A percentile compares a stretch with the other conserved stretches of the same genome.
Conservation (phyloP, 176 grass and related monocot genomes). For the Dendrocalamus sinicus region DNA sequence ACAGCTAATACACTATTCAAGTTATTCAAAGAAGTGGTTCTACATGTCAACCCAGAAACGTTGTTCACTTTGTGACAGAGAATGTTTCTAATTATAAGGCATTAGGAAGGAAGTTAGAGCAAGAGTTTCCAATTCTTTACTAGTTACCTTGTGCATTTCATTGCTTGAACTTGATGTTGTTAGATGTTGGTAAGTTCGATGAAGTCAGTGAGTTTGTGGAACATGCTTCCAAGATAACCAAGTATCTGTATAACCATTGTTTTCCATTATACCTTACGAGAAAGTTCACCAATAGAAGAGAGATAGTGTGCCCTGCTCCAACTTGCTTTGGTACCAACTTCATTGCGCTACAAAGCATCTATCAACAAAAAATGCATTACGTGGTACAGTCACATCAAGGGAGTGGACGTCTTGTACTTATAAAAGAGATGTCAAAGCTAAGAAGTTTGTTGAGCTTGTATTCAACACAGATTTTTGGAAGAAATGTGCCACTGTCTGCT, state of each 20-base stretch:
- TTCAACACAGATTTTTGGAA: background rate
- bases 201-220: background rate
- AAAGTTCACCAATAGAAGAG: background rate
- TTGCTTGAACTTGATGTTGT: conserved; percentile 16
- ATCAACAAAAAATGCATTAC: conserved; percentile 19
- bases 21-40: no score
- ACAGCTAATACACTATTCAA: no score
- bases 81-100: background rate
- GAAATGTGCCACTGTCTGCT: conserved; percentile 9
- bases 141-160: background rate
- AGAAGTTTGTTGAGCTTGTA: background rate
- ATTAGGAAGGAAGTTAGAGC: background rate
- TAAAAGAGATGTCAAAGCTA: background rate
- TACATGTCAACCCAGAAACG: background rate
- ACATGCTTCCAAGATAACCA: conserved; percentile 19
- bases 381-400: conserved; percentile 1
- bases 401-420: background rate
- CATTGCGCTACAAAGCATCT: conserved; percentile 24
- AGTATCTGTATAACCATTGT: background rate
- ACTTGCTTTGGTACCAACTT: conserved; percentile 40
- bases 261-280: background rate
- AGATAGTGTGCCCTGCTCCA: background rate
- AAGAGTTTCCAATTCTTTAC: background rate
- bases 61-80: background rate
- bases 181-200: background rate